Evolutionary conservation across 1,139 yeast genomes (phyloP).

Genomic region (Eremothecium sinecaudum): DNA sequence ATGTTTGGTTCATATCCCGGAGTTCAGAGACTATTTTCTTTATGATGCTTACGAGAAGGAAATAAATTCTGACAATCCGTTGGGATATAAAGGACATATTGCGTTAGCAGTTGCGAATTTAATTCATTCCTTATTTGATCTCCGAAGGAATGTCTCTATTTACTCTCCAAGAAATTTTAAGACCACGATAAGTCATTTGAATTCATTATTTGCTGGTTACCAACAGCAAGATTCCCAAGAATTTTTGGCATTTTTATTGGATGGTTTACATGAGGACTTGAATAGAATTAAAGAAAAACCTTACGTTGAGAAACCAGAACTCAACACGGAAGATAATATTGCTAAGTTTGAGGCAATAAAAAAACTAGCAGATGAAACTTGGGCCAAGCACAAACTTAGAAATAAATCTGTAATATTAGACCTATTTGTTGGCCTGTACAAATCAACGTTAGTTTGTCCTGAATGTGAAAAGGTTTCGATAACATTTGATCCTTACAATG

Average conservation of each 20-base stretch:
- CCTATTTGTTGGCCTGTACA: conserved; percentile 81
- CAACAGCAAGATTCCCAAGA: conserved; percentile 96
- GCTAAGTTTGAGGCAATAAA: conserved; percentile 46
- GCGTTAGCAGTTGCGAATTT: conserved; percentile 68
- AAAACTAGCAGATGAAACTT: conserved; percentile 61
- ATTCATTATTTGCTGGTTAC: conserved; percentile 77
- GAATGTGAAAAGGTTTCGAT: conserved; percentile 70
- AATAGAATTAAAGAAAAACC: conserved; percentile 79
- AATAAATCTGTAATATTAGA: conserved; percentile 83
- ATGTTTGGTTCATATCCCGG: conserved; percentile 82
- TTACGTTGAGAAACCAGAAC: conserved; percentile 79
- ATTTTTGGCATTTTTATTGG: conserved; percentile 78
- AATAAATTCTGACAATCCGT: conserved; percentile 65
- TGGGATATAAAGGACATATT: conserved; percentile 75
- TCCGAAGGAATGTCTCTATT: conserved; percentile 13
- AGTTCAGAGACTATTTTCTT: conserved; percentile 63
- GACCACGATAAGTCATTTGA: conserved; percentile 65
- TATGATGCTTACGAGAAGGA: conserved; percentile 56
- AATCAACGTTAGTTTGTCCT: conserved; percentile 85
- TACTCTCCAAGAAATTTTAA: conserved; percentile 70
- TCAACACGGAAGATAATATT: conserved; percentile 46
- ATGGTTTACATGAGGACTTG: conserved; percentile 89
- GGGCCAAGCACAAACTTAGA: conserved; percentile 71
- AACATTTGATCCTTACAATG: conserved; percentile 92
- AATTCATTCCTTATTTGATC: conserved; percentile 46